Base-by-base conservation (phyloP, 805 yeast species). In the Zygotorulaspora florentina region DNA sequence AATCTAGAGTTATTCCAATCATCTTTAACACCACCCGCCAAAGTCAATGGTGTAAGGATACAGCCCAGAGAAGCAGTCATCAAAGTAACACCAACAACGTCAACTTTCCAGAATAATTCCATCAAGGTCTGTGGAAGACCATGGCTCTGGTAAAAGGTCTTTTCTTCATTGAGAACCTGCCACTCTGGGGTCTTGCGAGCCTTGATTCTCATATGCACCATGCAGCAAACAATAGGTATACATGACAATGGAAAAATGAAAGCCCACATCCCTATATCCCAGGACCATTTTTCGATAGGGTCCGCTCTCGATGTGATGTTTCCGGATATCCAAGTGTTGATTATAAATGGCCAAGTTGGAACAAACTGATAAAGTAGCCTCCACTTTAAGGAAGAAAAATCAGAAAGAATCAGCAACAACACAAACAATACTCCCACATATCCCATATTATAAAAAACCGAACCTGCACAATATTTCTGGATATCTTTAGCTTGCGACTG, bases 231-330 rank as follows among this genome's bases (percentile, higher is more conserved):
- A 42, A 85, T 63, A 16, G 90, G 91, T n/a, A 85, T 42, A 53
- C 82, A 69, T 4, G 80, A 59, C 31, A 82, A 67, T 29, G 90
- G 90, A 72, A 80, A 77, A 52, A 85, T 82, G 55, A 82, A 80
- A 1, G 89, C 88, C 85, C 85, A 85, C 77, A 85, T 83, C 33
- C 83, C 89, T 54, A 83, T 78, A 57, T 83, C 83, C 90, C 90
- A 85, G 10, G 80, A 72, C 83, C 87, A 82, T 28, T 72, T 59
- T 5, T 51, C 40, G 10, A 43, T 2, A 28, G 68, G 67, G 23
- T 64, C 64, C 10, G 66, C 66, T 28, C 66, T 66, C 8, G 62
- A 52, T 12, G 75, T 65, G 39, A 85, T 70, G 55, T 80, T 69
- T 58, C 88, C 91, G 25, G 81, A 66, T 46, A 84, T 73, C 93